Evolutionary conservation across 306 rosid genomes (phyloP).

Genomic region (Cucumis hystrix): DNA sequence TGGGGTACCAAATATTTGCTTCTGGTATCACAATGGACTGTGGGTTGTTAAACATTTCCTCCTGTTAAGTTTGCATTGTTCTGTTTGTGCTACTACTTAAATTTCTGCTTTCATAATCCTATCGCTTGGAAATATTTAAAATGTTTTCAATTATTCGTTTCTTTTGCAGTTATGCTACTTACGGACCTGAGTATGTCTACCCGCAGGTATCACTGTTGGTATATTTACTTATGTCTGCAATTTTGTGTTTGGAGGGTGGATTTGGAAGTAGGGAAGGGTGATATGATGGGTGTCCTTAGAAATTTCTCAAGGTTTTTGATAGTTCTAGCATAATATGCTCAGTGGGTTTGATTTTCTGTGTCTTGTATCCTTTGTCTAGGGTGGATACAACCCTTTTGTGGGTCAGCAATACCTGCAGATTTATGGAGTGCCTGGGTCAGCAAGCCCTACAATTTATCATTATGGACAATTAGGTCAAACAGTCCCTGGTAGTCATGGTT

Average conservation of each 20-base stretch:
- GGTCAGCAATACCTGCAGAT: slow-evolving; percentile 85
- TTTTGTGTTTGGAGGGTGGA: not conserved
- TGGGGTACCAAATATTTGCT: not conserved
- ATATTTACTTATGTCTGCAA: slow-evolving; percentile 5
- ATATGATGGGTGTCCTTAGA: not conserved
- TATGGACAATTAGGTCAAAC: slow-evolving; percentile 79
- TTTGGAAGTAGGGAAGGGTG: not conserved
- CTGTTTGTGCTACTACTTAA: not conserved
- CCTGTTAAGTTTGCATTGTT: not conserved
- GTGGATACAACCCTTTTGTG: slow-evolving; percentile 49
- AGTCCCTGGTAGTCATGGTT: slow-evolving; percentile 64
- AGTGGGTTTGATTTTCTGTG: not conserved
- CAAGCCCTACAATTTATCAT: slow-evolving; percentile 49
- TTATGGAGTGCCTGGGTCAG: slow-evolving; percentile 74
- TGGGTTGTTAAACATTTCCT: not conserved
- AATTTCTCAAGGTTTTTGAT: not conserved
- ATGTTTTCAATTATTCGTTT: not conserved
- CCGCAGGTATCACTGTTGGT: slow-evolving; percentile 47
- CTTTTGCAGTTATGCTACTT: slow-evolving; percentile 66
- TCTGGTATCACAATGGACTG: not conserved
- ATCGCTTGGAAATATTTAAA: not conserved
- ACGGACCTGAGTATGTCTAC: slow-evolving; percentile 75
- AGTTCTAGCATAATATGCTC: slow-evolving; percentile 2
- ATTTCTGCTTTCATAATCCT: not conserved
- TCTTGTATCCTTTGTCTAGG: slow-evolving; percentile 21